Percentiles rank a stretch among this genome's conserved stretches.
Conservation (phyloP, 192 early-diverging fungal genomes). For the Pilobolus umbonatus region DNA sequence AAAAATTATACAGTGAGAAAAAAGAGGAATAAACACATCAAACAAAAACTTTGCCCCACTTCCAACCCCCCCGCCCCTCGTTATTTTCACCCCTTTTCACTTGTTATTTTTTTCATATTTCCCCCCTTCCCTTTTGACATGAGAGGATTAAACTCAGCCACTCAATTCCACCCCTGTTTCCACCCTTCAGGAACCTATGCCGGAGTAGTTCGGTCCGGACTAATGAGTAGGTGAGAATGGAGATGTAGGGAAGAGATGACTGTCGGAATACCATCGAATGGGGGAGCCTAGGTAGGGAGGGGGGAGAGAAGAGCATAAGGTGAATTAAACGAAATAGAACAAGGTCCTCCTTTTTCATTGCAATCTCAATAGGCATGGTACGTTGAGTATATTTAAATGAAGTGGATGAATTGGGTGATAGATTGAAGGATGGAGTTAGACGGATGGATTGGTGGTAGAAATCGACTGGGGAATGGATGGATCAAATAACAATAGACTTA, state of each 20-base stretch:
- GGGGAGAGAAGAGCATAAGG: no score
- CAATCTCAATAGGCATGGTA: slow-evolving; percentile 17
- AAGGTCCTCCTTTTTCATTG: slow-evolving; percentile 25
- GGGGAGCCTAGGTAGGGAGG: no score
- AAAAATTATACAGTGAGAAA: no score
- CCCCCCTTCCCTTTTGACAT: no score
- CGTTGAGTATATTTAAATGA: background rate
- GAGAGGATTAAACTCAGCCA: slow-evolving; percentile 13
- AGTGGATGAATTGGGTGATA: background rate
- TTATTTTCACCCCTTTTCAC: slow-evolving; percentile 18
- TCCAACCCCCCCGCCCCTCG: slow-evolving; percentile 23
- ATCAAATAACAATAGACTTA: background rate
- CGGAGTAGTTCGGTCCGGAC: background rate
- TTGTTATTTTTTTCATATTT: slow-evolving; percentile 12
- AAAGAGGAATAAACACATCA: no score
- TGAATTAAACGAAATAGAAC: slow-evolving; percentile 1
- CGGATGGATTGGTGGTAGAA: background rate
- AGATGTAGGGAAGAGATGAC: no score
- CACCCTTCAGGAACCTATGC: background rate
- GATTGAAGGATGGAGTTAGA: background rate
- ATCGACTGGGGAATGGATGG: no score
- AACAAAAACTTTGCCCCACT: slow-evolving; percentile 27
- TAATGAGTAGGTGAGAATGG: background rate
- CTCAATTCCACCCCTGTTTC: slow-evolving; percentile 1
- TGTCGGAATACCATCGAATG: no score